Evolutionary conservation across 179 eudicot species (phyloP).

Genomic region (Silene coronaria): DNA sequence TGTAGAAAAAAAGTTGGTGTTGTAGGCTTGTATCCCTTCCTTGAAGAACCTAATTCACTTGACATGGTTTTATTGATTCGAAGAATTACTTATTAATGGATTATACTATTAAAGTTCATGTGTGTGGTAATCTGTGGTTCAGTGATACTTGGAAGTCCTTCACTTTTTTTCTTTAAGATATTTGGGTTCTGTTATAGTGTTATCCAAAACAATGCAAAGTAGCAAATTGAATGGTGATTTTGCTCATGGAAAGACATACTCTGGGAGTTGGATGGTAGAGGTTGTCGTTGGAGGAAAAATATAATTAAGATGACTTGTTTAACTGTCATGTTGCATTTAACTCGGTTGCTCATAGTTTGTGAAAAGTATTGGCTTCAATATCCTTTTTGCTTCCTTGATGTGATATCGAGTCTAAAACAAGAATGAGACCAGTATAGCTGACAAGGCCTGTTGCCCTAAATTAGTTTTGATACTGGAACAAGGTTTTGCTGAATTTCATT

Average conservation of each 20-base stretch:
- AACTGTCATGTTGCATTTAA: not conserved
- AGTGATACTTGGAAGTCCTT: not conserved
- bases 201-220: not conserved
- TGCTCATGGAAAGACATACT: not conserved
- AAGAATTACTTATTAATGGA: not conserved
- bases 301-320: not conserved
- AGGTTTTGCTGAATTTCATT: constrained; percentile 7
- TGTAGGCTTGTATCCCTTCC: not conserved
- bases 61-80: not conserved
- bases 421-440: not conserved
- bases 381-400: not conserved
- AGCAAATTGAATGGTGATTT: not conserved
- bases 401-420: not conserved
- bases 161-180: not conserved
- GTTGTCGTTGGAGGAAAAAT: not conserved
- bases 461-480: not conserved
- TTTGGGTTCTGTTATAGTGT: not conserved
- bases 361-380: not conserved
- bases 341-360: not conserved
- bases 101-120: not conserved
- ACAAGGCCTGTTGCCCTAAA: not conserved
- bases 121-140: not conserved
- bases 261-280: not conserved
- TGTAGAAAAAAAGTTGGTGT: not conserved
- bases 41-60: not conserved